phyloP scores from a whole-genome alignment of 345 rosid genomes.

The Eucalyptus curtisii region DNA sequence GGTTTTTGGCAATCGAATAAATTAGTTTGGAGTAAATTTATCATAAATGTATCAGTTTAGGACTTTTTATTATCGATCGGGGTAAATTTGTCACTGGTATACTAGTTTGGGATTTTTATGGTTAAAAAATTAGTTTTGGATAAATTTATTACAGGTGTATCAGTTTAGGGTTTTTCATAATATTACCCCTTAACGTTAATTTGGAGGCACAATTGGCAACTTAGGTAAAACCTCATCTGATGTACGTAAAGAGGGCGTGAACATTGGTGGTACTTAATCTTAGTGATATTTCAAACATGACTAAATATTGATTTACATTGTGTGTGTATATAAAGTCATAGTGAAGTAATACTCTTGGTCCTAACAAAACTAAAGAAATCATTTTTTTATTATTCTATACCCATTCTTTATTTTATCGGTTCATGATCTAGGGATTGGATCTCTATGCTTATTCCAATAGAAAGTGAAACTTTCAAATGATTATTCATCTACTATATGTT shows the following conservation, averaged over 20 bases:
- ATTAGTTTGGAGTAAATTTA: no score
- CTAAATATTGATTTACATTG: neutral
- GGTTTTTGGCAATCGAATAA: accelerated
- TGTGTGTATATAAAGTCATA: neutral
- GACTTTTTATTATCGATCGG: accelerated
- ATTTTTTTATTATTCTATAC: no score
- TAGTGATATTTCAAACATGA: neutral
- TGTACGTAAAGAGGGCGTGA: neutral
- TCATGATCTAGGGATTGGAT: neutral
- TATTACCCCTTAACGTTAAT: neutral
- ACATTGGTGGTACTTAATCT: neutral
- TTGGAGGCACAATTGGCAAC: neutral
- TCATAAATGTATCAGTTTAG: no score
- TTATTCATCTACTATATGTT: neutral
- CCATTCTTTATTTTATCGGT: neutral
- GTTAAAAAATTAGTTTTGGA: no score
- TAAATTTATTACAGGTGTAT: accelerated
- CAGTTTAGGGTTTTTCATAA: accelerated
- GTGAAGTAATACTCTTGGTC: neutral
- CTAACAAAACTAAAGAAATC: neutral
- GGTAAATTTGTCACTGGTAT: accelerated
- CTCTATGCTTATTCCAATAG: neutral
- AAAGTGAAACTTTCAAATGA: neutral
- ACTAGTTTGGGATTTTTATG: accelerated
- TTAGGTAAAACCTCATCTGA: neutral